Base-by-base conservation (phyloP, 106 monocot species). In the Platanthera guangdongensis region DNA sequence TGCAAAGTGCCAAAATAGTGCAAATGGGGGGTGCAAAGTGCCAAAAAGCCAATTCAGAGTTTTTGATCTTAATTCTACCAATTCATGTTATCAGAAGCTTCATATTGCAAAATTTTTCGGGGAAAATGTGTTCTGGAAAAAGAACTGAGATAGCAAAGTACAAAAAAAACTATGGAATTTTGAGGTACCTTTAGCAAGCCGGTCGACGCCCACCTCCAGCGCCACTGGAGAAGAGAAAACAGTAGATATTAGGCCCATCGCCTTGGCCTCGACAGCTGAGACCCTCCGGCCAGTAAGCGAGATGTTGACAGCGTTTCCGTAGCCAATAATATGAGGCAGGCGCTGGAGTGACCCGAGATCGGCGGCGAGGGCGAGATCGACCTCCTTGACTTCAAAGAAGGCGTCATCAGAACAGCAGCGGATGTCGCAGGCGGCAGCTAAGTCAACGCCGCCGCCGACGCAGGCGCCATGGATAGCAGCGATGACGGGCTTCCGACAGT, bases 281-380 rank as follows among this genome's bases (percentile, higher is more conserved):
- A 99, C 77, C 82, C 78, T 81, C 51, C 94, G 63, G 49, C 89
- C 94, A 1, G 99, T 94, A 62, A 99, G 85, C 49, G 94, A 94
- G 74, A 99, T 62, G 50, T 94, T 94, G 9, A 78, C 65, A 28
- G 99, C 89, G 79, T 88, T 88, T n/a, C 99, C 99, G 72, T 78
- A 88, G 1, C 99, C 99, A 3, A 94, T 83, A 55, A 99, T 94
- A 70, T 54, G 50, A 62, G 94, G 99, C 53, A 94, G 79, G 68
- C 99, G 69, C 85, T 99, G 99, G 70, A 99, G 85, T n/a, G 94
- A 77, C 5, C 99, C 99, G 8, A 99, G 86, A 75, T 99, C 99
- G 15, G 99, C 99, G 10, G 85, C 74, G 19, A 99, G 73, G 22
- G 82, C 92, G 54, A 99, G 76, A 13, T 99, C 94, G 55, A 94